A percentile compares a stretch with the other conserved stretches of the same genome.
These are phyloP conservation scores for Arthrinium puccinioides DNA, from an alignment of 2,329 filamentous ascomycete genomes.

Conservation along the genomic window DNA sequence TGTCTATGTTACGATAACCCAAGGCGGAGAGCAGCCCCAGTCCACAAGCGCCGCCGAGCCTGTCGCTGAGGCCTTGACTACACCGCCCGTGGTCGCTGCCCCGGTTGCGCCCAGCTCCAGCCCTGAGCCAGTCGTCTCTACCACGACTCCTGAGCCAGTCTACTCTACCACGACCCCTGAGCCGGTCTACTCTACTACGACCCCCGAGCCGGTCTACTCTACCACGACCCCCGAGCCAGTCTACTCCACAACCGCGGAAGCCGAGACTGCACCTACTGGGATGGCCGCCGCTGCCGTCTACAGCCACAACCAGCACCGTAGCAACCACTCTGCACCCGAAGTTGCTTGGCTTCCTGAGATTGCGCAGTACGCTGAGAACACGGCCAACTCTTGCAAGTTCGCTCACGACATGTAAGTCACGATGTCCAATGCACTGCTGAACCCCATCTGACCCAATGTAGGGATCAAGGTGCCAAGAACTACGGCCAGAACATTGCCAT, in stretches of 20 bases:
- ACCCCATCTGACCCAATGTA: conserved; percentile 14
- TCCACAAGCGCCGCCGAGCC: not conserved
- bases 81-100: not conserved
- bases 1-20: conserved; percentile 11
- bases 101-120: not conserved
- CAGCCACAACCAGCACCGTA: conserved; percentile 81
- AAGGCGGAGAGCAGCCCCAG: not conserved
- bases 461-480: conserved; percentile 50
- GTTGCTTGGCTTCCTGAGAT: conserved; percentile 61
- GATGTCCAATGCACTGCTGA: not conserved
- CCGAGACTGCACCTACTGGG: conserved; percentile 17
- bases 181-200: not conserved
- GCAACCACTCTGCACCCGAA: conserved; percentile 65
- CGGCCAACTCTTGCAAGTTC: conserved; percentile 64
- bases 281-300: conserved; percentile 43
- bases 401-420: conserved; percentile 65
- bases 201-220: not conserved
- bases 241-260: not conserved
- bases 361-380: conserved; percentile 53
- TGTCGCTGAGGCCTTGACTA: not conserved
- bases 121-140: not conserved
- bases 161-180: not conserved
- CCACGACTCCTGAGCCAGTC: not conserved
- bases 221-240: not conserved
- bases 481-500: conserved; percentile 94